A percentile compares a stretch with the other conserved stretches of the same genome.
Conservation (phyloP, 495 filamentous ascomycete genomes). For the Rhypophila decipiens region DNA sequence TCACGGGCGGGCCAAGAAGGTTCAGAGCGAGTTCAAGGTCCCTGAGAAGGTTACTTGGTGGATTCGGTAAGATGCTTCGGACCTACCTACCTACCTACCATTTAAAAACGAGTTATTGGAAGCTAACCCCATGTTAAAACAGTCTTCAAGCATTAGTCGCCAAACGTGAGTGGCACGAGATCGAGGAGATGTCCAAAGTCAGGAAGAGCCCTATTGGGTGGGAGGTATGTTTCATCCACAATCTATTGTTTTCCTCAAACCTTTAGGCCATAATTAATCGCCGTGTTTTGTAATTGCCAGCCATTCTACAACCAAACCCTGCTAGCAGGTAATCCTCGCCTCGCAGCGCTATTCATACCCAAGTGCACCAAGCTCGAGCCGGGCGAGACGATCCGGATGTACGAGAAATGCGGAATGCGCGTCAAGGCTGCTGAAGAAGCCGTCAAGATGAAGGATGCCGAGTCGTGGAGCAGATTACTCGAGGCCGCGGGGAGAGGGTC, state of each 20-base stretch:
- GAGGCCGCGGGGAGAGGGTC: constrained; percentile 39
- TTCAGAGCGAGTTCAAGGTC: constrained; percentile 88
- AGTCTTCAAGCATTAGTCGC: constrained; percentile 83
- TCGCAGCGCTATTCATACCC: constrained; percentile 77
- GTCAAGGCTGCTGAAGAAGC: constrained; percentile 91
- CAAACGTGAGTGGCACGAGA: constrained; percentile 82
- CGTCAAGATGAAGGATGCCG: constrained; percentile 69
- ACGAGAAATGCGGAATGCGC: constrained; percentile 88
- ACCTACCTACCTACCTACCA: too few relatives aligned
- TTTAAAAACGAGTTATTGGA: too few relatives aligned
- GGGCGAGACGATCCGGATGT: constrained; percentile 78
- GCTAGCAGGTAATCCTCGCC: constrained; percentile 80
- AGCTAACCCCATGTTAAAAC: background rate
- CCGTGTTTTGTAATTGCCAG: constrained; percentile 29
- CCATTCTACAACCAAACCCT: constrained; percentile 89
- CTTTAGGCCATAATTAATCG: too few relatives aligned
- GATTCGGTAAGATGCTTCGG: constrained; percentile 50
- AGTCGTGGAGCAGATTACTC: constrained; percentile 43
- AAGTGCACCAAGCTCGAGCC: constrained; percentile 63
- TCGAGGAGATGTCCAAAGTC: constrained; percentile 72
- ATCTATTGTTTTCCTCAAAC: background rate
- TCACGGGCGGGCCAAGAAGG: constrained; percentile 70
- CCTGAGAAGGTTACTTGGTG: constrained; percentile 86
- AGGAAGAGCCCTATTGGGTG: constrained; percentile 91
- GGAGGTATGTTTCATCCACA: constrained; percentile 72